phyloP scores from a whole-genome alignment of 768 basidiomycete species.

The Lyophyllum atratum region DNA sequence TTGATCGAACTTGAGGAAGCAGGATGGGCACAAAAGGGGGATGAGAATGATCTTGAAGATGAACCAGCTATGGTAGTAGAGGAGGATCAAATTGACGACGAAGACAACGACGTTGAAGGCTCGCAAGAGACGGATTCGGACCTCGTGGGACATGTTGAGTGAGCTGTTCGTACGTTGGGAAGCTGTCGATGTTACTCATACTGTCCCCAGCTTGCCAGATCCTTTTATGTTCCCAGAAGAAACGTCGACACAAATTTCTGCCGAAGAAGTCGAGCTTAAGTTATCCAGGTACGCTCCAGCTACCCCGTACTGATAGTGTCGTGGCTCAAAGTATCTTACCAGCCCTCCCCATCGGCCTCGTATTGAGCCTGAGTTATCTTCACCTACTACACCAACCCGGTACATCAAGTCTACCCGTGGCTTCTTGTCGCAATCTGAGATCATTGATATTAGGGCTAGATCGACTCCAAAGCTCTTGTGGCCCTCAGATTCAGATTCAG shows the following conservation, averaged over 20 bases:
- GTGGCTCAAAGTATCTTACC: not conserved
- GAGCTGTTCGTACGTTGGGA: not conserved
- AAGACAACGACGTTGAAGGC: conserved; percentile 24
- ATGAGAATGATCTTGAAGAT: conserved; percentile 12
- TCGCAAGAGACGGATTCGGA: not conserved
- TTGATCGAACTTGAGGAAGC: conserved; percentile 33
- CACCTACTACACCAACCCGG: conserved; percentile 14
- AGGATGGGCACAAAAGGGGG: conserved; percentile 27
- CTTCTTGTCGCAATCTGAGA: not conserved
- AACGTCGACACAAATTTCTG: not conserved
- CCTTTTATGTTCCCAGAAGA: conserved; percentile 9
- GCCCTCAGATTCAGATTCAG: conserved; percentile 1
- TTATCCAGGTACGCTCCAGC: conserved; percentile 4
- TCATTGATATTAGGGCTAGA: not conserved
- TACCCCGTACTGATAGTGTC: too few relatives aligned
- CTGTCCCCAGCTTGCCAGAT: conserved; percentile 2
- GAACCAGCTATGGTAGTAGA: conserved; percentile 16
- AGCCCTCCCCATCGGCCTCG: conserved; percentile 8
- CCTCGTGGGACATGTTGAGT: not conserved
- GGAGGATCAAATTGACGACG: conserved; percentile 34
- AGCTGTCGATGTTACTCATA: not conserved
- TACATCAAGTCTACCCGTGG: not conserved
- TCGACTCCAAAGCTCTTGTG: not conserved
- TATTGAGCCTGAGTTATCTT: not conserved
- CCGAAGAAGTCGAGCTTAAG: not conserved